These are phyloP conservation scores for Neurospora terricola DNA, from an alignment of 495 filamentous ascomycete species.

Conservation along the genomic window DNA sequence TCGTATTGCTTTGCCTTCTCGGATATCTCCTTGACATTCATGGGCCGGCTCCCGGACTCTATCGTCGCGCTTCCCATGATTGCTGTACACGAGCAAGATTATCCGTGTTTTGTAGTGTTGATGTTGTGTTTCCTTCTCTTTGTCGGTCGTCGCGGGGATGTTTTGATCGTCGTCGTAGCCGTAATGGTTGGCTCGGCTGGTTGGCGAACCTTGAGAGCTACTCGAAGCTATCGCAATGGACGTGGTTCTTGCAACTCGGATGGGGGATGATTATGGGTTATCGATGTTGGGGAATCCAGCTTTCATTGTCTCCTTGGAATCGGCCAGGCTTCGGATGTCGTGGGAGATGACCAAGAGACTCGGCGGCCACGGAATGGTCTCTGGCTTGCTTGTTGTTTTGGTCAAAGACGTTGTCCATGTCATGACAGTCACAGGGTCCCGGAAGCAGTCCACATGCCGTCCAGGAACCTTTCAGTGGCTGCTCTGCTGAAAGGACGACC, in stretches of 20 bases:
- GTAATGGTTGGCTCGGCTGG: neutral
- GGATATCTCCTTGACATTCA: conserved; percentile 64
- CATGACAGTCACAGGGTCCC: neutral
- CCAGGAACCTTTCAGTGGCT: neutral
- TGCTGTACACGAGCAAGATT: neutral
- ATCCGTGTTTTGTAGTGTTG: neutral
- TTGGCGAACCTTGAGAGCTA: neutral
- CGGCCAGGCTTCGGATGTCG: neutral
- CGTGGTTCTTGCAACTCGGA: neutral
- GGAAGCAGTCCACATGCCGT: neutral
- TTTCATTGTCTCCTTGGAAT: neutral
- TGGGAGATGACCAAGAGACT: neutral
- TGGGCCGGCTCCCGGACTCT: conserved; percentile 33
- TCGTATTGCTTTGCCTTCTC: conserved; percentile 63
- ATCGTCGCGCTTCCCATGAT: neutral
- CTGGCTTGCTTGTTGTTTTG: neutral
- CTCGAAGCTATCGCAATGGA: neutral
- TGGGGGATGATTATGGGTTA: neutral
- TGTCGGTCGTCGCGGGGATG: neutral
- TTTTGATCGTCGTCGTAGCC: neutral
- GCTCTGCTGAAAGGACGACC: neutral
- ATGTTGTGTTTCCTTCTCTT: neutral
- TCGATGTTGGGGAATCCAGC: neutral
- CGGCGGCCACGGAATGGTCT: neutral
- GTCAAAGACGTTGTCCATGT: neutral